Evolutionary conservation across 306 rosid species (phyloP).

Genomic region (Luffa acutangula): DNA sequence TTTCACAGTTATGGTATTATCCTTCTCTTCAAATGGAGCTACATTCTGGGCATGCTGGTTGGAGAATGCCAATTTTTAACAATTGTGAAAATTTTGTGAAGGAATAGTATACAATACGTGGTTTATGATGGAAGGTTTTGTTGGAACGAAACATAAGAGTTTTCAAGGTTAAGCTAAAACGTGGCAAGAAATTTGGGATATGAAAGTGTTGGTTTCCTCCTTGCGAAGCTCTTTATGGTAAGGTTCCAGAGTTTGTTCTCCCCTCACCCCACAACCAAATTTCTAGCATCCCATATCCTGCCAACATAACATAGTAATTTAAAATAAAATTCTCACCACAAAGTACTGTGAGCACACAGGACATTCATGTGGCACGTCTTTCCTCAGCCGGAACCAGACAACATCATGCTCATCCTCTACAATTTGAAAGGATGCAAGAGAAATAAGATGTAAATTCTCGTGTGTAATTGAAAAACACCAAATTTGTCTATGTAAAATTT

Average conservation of each 20-base stretch:
- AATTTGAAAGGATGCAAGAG: background rate
- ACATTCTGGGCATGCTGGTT: background rate
- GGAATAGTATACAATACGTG: background rate
- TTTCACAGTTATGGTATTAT: background rate
- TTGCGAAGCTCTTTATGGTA: background rate
- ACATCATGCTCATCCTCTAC: conserved; percentile 48
- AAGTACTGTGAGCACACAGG: conserved; percentile 35
- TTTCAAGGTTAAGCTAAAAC: background rate
- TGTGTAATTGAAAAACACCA: background rate
- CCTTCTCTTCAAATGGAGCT: background rate
- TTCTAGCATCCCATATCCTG: background rate
- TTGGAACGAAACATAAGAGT: background rate
- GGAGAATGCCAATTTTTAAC: background rate
- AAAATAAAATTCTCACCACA: conserved; percentile 16
- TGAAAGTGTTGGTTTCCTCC: background rate
- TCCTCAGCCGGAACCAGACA: conserved; percentile 51
- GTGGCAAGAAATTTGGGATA: background rate
- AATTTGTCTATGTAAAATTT: background rate
- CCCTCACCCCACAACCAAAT: background rate
- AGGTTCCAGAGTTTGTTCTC: background rate
- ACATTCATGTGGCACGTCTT: conserved; percentile 35
- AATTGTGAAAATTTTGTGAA: background rate
- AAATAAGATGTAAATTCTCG: background rate
- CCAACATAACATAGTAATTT: background rate
- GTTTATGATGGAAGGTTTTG: background rate